Evolutionary conservation across 768 basidiomycete genomes (phyloP), one percentile per base, ranked within the genome.

Genomic region (Amanita muscaria): DNA sequence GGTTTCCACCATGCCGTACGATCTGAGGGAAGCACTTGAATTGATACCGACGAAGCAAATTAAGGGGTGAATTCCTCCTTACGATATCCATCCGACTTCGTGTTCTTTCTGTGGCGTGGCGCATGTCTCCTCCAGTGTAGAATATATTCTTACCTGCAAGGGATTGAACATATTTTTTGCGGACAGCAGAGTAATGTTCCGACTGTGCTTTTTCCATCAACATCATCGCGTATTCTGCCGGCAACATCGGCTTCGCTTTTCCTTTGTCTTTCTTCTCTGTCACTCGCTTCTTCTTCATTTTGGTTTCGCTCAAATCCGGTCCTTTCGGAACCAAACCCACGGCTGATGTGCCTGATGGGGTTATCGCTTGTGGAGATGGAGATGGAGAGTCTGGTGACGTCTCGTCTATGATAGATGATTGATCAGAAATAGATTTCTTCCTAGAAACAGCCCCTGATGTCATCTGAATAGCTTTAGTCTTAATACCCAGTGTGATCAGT

Each of bases 61-160:
- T n/a, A n/a, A n/a, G n/a, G n/a, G n/a, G n/a, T n/a, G n/a, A n/a
- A n/a, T n/a, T n/a, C n/a, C n/a, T n/a, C n/a, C 79, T 53, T 63
- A 84, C 83, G 29, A 77, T 58, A 11, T 76, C 67, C 79, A 85
- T 82, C 48, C 73, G 68, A 12, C 65, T 66, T 35, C 70, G 70
- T 3, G 80, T 84, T 35, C 56, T 56, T 29, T 65, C 61, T 19
- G 71, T 65, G 2, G 80, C 79, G 45, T 64, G 68, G 19, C 56
- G 64, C 66, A 72, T 67, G 57, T 86, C 83, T 5, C 70, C 76
- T 22, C 78, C 78, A 27, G 65, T 60, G 52, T 79, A 83, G 54
- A 75, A 77, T 24, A 85, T 74, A 37, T 60, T 64, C 54, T 70
- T 75, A 18, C 77, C 78, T 36, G 63, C 61, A 16, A 84, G 64